Base-by-base conservation (phyloP, 1,284 basidiomycete species). In the Microbotryum saponariae region DNA sequence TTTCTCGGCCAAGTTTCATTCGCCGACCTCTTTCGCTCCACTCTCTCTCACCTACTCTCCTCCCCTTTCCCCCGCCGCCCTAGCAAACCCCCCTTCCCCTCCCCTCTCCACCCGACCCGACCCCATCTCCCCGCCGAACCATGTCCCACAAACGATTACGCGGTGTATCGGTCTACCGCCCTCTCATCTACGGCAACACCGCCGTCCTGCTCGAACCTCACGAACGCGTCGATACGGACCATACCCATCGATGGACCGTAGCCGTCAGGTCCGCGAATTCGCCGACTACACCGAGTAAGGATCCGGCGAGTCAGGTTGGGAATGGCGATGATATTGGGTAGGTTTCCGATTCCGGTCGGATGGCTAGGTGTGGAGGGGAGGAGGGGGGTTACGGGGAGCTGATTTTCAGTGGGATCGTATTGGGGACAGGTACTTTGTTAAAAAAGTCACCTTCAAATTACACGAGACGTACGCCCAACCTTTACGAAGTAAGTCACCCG, bases 181-280 rank as follows among this genome's bases (percentile, higher is more conserved):
- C 92, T 1, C 85, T 99, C 68, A 89, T 97, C 65, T 97, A 97
- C 77, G 96, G 96, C 59, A 97, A 96, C 73, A 89, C 88, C n/a
- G 89, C 94, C 14, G 82, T 84, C 1, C 84, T 93, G 33, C 76
- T 98, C 65, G 86, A 84, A 0, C 80, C 83, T 9, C 83, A 86
- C 68, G 93, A 97, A 73, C 83, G 84, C 57, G 73, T 69, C 25
- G 69, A 66, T 54, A 81, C 82, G 21, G 85, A 88, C 72, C 96
- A 98, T 73, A 97, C 96, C 3, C 94, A 98, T 76, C 83, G 84
- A 69, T 99, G 96, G 96, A 97, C 93, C 0, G 86, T 99, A 58
- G 93, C 92, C 33, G 83, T 99, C 16, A 85, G 96, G 4, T 79
- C 78, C 14, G 81, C 81, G 0, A 73, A 77, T 5, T 73, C 73